Evolutionary conservation across 2,329 filamentous ascomycete genomes (phyloP).

Genomic region (Diaporthe amygdali): DNA sequence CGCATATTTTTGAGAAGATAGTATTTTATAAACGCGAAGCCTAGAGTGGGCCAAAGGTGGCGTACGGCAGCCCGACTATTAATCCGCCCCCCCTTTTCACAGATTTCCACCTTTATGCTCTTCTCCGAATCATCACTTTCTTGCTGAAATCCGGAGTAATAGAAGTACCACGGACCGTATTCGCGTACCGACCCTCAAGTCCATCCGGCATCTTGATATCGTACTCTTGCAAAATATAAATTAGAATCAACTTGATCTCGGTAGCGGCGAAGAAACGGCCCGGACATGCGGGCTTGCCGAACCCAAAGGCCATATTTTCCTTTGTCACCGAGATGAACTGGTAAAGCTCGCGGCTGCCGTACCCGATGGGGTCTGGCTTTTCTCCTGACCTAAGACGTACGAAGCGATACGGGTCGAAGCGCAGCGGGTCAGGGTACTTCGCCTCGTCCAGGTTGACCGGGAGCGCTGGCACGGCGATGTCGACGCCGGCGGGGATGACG

Average conservation of each 20-base stretch:
- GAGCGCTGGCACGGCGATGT: constrained; percentile 46
- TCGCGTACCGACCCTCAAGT: constrained; percentile 29
- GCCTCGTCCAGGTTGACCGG: constrained; percentile 43
- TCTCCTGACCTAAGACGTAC: constrained; percentile 29
- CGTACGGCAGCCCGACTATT: too few relatives aligned
- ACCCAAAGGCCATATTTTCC: constrained; percentile 42
- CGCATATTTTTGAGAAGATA: too few relatives aligned
- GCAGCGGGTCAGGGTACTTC: constrained; percentile 42
- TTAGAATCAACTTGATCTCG: constrained; percentile 42
- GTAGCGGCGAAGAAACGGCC: constrained; percentile 42
- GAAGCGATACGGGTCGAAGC: constrained; percentile 41
- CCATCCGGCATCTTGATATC: constrained; percentile 34
- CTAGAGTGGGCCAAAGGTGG: too few relatives aligned
- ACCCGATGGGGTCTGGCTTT: constrained; percentile 27
- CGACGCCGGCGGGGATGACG: constrained; percentile 47
- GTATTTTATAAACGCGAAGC: too few relatives aligned
- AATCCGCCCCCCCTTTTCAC: too few relatives aligned
- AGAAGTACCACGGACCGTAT: constrained; percentile 23
- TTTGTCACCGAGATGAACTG: constrained; percentile 45
- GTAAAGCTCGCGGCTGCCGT: constrained; percentile 38
- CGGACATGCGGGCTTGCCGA: constrained; percentile 45
- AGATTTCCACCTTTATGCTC: too few relatives aligned
- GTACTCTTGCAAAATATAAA: constrained; percentile 32
- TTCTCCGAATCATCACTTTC: background rate
- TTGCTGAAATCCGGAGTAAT: background rate